These are phyloP conservation scores for Acanthamoeba lenticulata DNA, from an alignment of 208 protist species.

Conservation along the genomic window DNA sequence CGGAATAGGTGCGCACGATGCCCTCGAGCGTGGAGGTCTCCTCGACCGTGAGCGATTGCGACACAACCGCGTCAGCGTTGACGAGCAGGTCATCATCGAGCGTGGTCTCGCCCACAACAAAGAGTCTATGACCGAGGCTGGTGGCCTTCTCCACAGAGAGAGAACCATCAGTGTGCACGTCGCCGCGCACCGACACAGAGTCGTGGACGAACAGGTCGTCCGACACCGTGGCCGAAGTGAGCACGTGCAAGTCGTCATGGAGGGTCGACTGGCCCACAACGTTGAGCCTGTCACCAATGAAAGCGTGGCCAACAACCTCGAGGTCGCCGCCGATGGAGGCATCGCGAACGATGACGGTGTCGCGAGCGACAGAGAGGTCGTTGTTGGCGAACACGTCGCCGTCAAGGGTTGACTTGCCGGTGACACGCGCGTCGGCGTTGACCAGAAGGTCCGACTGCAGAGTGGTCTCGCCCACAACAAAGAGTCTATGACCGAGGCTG, in stretches of 20 bases:
- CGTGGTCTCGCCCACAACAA: neutral
- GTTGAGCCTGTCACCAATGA: neutral
- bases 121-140: neutral
- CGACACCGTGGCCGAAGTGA: no score
- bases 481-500: neutral
- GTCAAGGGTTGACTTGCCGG: no score
- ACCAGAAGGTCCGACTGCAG: no score
- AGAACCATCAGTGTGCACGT: neutral
- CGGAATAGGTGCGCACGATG: no score
- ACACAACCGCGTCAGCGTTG: neutral
- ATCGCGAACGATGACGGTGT: neutral
- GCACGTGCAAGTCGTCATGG: no score
- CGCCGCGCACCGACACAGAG: neutral
- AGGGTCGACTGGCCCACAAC: neutral
- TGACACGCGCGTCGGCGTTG: no score
- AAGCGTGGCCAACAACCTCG: neutral
- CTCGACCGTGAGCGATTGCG: neutral
- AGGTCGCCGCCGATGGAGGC: neutral
- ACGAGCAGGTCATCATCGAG: neutral
- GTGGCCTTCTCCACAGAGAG: neutral
- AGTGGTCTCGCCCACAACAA: neutral
- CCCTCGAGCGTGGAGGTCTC: no score
- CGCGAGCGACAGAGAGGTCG: neutral
- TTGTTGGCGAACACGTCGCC: no score
- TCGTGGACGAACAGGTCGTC: no score